Base-by-base conservation (phyloP, 371 early-diverging fungal genomes). In the Smittium culicis region DNA sequence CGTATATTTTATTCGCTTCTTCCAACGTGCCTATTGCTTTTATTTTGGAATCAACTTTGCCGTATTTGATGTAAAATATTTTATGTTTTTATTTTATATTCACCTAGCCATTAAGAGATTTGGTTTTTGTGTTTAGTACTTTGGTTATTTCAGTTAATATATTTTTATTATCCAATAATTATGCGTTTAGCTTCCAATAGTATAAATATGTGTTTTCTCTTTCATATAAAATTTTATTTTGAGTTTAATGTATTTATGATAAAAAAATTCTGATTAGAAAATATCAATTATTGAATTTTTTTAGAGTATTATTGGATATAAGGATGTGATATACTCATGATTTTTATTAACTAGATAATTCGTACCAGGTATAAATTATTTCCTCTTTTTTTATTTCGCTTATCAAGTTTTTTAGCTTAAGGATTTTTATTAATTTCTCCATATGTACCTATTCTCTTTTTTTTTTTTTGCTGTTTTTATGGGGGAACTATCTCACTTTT, bases 261-360 rank as follows among this genome's bases (percentile, higher is more conserved):
- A 24, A 33, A 33, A 33, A 33, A 34, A 63, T 35, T 31, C 34
- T 31, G 34, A 24, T 31, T 2, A 34, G 31, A 5, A 5, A 31
- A 32, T 32, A 5, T n/a, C 35, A 20, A 31, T 63, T 31, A 34
- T 63, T 63, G 5, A 30, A 27, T n/a, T 30, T n/a, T 2, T 2
- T 32, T n/a, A n/a, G 14, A n/a, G 27, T 63, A 32, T 63, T 33
- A 30, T 63, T 63, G 35, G 63, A 63, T n/a, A 63, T 33, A 8
- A 63, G n/a, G 8, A 63, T 63, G 32, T 63, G 63, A 33, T 63
- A 24, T 5, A 63, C 32, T 33, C 63, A 30, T 27, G 63, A n/a
- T 33, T 32, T 63, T 5, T n/a, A 63, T n/a, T 33, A 11, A 14
- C 33, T n/a, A n/a, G 5, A 11, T 33, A n/a, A n/a, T 31, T 32